phyloP scores from a whole-genome alignment of 2,329 filamentous ascomycete genomes.

The Purpureocillium takamizusanense region DNA sequence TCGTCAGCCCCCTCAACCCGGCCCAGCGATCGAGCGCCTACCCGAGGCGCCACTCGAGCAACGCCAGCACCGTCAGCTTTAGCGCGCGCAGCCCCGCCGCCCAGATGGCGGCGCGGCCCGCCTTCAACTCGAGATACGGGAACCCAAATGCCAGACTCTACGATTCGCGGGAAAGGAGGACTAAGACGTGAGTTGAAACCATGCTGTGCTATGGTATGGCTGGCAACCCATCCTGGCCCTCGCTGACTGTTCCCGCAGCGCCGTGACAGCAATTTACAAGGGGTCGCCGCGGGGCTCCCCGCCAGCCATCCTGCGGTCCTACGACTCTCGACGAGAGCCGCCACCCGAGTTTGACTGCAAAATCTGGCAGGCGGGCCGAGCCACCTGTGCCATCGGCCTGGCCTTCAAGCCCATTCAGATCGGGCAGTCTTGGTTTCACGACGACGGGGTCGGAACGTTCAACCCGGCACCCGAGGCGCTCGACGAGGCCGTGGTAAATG shows the following conservation, averaged over 20 bases:
- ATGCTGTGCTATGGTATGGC: no score
- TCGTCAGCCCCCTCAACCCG: constrained; percentile 31
- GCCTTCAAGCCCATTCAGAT: constrained; percentile 96
- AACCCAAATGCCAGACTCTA: constrained; percentile 84
- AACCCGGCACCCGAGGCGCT: constrained; percentile 81
- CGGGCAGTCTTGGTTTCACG: constrained; percentile 87
- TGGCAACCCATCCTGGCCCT: no score
- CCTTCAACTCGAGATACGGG: constrained; percentile 54
- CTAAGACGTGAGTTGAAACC: constrained; percentile 82
- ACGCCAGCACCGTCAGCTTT: constrained; percentile 75
- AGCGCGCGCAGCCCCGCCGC: constrained; percentile 55
- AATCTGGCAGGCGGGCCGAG: constrained; percentile 93
- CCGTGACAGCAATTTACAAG: constrained; percentile 84
- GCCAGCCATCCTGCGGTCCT: constrained; percentile 75
- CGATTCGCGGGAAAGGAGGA: constrained; percentile 74
- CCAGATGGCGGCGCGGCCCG: constrained; percentile 41
- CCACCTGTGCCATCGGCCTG: constrained; percentile 82
- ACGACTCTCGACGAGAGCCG: constrained; percentile 88
- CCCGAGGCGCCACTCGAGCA: constrained; percentile 60
- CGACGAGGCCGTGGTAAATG: constrained; percentile 84
- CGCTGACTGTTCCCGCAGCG: constrained; percentile 40
- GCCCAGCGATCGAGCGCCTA: constrained; percentile 30
- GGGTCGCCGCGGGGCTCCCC: constrained; percentile 61
- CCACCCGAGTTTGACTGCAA: constrained; percentile 87
- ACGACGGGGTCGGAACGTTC: constrained; percentile 85